Base-by-base conservation (phyloP, 2,329 filamentous ascomycete genomes). In the Elsinoe perseae region DNA sequence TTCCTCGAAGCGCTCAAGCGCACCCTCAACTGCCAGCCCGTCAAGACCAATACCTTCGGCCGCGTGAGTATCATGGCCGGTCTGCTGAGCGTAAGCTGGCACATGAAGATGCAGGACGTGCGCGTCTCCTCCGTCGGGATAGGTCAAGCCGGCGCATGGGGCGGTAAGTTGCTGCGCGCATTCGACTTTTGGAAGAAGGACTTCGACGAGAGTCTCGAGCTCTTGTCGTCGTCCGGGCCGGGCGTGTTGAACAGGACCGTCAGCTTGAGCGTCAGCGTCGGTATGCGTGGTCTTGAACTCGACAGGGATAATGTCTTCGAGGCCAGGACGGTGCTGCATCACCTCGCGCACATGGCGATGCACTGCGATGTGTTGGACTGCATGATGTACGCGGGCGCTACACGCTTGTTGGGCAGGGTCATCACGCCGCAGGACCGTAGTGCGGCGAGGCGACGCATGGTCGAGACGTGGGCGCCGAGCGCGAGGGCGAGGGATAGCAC, bases 311-410 rank as follows among this genome's bases (percentile, higher is more conserved):
- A 85, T 63, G 84, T 95, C 27, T 92, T 93, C 64, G 89, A 96
- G 68, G 90, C 86, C 60, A 83, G 89, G 18, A 95, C 87, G 2
- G 92, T 95, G 25, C 76, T 97, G 43, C 91, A 97, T 67, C 89
- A 95, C 64, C 77, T 98, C 10, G 93, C 93, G 0, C 93, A 97
- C 70, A 96, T 98, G 89, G 89, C 90, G 2, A 95, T 95, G 80
- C 90, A 97, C 66, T 90, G 95, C 21, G 92, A 97, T 66, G 89
- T 97, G 55, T 88, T 95, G n/a, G 92, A 97, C 69, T 92, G 90
- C 65, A 92, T 97, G 71, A 95, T 97, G 62, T 96, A 93, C 69
- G 93, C 92, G 4, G 85, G 91, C 7, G 89, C 92, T 1, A 88
- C 85, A 63, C 80, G 91, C 27, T 79, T 96, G 1, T 81, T 97